Conservation (phyloP, 2,329 filamentous ascomycete species). For the Epichloe scottii region DNA sequence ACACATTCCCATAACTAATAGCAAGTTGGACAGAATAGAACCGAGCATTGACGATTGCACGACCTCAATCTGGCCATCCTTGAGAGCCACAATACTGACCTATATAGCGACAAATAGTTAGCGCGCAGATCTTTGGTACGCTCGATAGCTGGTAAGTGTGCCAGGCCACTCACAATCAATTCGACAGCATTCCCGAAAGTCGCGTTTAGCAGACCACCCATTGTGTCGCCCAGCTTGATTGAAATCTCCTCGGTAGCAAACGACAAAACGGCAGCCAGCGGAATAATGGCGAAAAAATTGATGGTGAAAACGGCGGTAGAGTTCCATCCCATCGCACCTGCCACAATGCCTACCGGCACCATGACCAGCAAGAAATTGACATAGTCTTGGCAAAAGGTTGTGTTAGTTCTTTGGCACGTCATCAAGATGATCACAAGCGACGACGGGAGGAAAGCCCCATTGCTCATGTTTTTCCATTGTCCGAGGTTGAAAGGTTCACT, state of each 20-base stretch:
- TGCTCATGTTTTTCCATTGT: background rate
- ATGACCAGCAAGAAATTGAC: constrained; percentile 61
- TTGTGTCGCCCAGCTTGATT: constrained; percentile 56
- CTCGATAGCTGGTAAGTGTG: background rate
- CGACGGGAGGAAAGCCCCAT: background rate
- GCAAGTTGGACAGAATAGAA: constrained; percentile 85
- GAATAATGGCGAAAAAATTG: constrained; percentile 73
- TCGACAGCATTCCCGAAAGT: constrained; percentile 74
- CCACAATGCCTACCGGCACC: constrained; percentile 60
- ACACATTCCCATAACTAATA: constrained; percentile 75
- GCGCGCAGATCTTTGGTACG: background rate
- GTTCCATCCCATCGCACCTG: constrained; percentile 49
- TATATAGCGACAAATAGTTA: constrained; percentile 21
- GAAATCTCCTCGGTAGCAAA: constrained; percentile 72
- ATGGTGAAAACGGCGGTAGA: constrained; percentile 59
- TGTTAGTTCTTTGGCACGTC: background rate
- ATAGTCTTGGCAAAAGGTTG: constrained; percentile 28
- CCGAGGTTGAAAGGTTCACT: constrained; percentile 15
- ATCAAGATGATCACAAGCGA: background rate
- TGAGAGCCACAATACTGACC: constrained; percentile 86
- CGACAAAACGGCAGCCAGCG: constrained; percentile 59
- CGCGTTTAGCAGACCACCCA: constrained; percentile 63
- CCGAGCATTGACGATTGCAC: constrained; percentile 98
- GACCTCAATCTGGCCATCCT: constrained; percentile 76
- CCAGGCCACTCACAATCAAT: constrained; percentile 47